Evolutionary conservation across 2,329 filamentous ascomycete genomes (phyloP).

Genomic region (Neoscytalidium dimidiatum): DNA sequence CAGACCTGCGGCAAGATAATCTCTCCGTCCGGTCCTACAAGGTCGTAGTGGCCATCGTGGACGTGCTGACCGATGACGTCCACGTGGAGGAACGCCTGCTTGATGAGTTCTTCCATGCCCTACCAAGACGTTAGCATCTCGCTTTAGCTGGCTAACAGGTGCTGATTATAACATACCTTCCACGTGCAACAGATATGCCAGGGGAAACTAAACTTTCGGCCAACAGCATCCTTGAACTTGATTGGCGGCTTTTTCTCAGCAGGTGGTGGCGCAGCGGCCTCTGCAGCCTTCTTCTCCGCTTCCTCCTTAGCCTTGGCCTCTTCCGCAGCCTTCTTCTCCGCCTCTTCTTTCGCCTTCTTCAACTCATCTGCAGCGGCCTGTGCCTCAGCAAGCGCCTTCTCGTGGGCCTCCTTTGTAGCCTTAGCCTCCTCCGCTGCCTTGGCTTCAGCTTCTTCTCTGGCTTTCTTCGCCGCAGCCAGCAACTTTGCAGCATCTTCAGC

Average conservation of each 20-base stretch:
- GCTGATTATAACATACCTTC: constrained; percentile 60
- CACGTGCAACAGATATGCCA: constrained; percentile 83
- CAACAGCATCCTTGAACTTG: constrained; percentile 88
- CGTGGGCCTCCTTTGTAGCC: constrained; percentile 29
- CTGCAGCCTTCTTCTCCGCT: constrained; percentile 48
- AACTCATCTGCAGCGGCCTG: constrained; percentile 56
- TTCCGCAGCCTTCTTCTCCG: constrained; percentile 51
- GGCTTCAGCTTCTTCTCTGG: constrained; percentile 34
- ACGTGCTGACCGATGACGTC: constrained; percentile 49
- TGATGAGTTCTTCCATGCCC: constrained; percentile 52
- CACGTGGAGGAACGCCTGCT: constrained; percentile 51
- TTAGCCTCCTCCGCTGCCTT: constrained; percentile 33
- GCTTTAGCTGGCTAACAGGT: not conserved
- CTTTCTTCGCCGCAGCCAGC: constrained; percentile 34
- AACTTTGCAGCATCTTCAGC: constrained; percentile 35
- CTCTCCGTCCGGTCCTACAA: constrained; percentile 50
- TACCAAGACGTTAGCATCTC: constrained; percentile 25
- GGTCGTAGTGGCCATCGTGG: constrained; percentile 49
- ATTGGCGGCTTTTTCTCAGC: constrained; percentile 71
- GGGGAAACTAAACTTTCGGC: constrained; percentile 89
- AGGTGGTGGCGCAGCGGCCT: constrained; percentile 42
- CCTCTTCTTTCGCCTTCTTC: constrained; percentile 52
- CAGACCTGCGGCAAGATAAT: constrained; percentile 53
- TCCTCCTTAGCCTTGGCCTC: constrained; percentile 43
- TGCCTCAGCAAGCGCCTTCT: constrained; percentile 40